phyloP scores from a whole-genome alignment of 352 stramenopile genomes.

The Elongisporangium anandrum region DNA sequence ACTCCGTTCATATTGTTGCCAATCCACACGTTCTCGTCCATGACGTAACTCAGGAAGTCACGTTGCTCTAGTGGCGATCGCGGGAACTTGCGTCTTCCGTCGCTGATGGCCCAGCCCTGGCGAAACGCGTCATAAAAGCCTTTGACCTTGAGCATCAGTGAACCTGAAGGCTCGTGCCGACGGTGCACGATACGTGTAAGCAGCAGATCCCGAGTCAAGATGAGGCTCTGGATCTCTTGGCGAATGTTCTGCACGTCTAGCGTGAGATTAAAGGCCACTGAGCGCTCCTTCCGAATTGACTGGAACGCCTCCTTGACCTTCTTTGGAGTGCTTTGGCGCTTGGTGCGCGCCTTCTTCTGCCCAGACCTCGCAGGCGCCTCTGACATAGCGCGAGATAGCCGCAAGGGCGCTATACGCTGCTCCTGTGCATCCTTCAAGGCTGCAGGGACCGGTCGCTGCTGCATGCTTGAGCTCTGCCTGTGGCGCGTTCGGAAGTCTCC shows the following conservation, averaged over 20 bases:
- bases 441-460: no score
- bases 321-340: no score
- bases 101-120: slow-evolving; percentile 1
- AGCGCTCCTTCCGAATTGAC: slow-evolving; percentile 16
- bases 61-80: slow-evolving; percentile 3
- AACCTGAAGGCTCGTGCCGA: slow-evolving; percentile 17
- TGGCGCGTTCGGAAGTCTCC: no score
- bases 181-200: slow-evolving; percentile 12
- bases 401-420: no score
- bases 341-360: no score
- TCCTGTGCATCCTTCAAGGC: no score
- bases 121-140: slow-evolving; percentile 9
- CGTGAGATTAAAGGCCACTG: slow-evolving; percentile 25
- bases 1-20: slow-evolving; percentile 14
- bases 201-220: slow-evolving; percentile 21
- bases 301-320: slow-evolving; percentile 3
- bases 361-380: no score
- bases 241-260: slow-evolving; percentile 32
- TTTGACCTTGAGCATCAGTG: slow-evolving; percentile 11
- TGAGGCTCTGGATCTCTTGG: slow-evolving; percentile 30
- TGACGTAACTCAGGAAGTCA: slow-evolving; percentile 18
- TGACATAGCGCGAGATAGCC: no score
- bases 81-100: no score
- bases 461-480: no score
- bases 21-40: slow-evolving; percentile 19